Evolutionary conservation across 2,329 filamentous ascomycete genomes (phyloP).

Genomic region (Talaromyces sp.): DNA sequence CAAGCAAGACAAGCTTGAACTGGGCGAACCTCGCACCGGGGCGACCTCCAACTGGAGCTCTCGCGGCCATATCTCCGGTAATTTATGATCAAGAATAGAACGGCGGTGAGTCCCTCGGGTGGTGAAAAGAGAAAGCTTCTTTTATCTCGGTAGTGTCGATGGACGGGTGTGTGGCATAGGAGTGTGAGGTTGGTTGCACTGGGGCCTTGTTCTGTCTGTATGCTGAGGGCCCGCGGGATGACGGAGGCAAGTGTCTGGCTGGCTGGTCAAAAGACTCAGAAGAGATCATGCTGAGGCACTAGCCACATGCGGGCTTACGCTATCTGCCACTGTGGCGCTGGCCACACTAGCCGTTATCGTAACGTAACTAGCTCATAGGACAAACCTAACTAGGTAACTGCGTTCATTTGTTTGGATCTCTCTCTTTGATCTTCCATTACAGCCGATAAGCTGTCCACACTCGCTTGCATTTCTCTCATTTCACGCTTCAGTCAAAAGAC

Average conservation of each 20-base stretch:
- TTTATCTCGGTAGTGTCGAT: not conserved
- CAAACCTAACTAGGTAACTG: not conserved
- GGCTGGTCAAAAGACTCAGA: too few species aligned
- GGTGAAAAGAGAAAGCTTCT: not conserved
- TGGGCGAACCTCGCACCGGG: slow-evolving; percentile 83
- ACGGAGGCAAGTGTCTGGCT: slow-evolving; percentile 16
- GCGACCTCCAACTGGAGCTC: slow-evolving; percentile 67
- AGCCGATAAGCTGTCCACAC: not conserved
- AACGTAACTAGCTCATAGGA: not conserved
- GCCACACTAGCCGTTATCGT: not conserved
- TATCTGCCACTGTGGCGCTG: slow-evolving; percentile 3
- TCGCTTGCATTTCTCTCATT: not conserved
- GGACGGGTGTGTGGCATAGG: not conserved
- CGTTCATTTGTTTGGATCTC: not conserved
- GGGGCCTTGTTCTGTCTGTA: not conserved
- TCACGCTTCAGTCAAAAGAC: not conserved
- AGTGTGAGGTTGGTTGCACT: slow-evolving; percentile 5
- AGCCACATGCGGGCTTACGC: not conserved
- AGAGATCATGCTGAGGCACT: not conserved
- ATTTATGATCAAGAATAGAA: not conserved
- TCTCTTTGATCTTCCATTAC: not conserved
- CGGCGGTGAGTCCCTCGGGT: not conserved
- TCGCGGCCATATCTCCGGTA: slow-evolving; percentile 67
- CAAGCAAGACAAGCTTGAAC: slow-evolving; percentile 96
- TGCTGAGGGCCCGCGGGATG: slow-evolving; percentile 11